phyloP scores from a whole-genome alignment of 2,329 filamentous ascomycete species.

The Fusarium sp. region DNA sequence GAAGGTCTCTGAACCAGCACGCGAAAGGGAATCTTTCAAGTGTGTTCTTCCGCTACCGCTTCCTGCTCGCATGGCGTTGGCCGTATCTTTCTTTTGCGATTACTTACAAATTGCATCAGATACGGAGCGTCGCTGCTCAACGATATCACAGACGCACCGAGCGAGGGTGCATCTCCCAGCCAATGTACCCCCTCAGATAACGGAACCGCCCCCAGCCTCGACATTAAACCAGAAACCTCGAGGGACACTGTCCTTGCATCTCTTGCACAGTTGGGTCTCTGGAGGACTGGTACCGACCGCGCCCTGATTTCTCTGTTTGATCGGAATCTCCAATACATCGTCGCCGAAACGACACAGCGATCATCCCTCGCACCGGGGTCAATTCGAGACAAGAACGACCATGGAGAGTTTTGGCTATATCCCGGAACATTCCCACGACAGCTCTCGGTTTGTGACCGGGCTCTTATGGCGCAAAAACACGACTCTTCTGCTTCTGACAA shows the following conservation, averaged over 20 bases:
- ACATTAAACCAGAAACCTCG: background rate
- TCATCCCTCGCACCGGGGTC: slow-evolving; percentile 51
- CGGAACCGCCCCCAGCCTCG: background rate
- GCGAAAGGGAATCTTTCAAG: slow-evolving; percentile 32
- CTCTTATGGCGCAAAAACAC: slow-evolving; percentile 27
- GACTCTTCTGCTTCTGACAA: background rate
- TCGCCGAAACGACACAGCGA: slow-evolving; percentile 59
- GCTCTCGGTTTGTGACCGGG: slow-evolving; percentile 45
- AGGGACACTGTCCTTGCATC: slow-evolving; percentile 56
- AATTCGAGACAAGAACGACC: slow-evolving; percentile 1
- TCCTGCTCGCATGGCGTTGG: background rate
- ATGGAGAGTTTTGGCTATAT: slow-evolving; percentile 39
- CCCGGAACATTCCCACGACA: slow-evolving; percentile 43
- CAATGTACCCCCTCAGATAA: background rate
- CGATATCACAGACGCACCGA: slow-evolving; percentile 9
- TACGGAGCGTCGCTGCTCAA: slow-evolving; percentile 28
- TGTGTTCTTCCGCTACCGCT: background rate
- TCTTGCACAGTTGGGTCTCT: slow-evolving; percentile 60
- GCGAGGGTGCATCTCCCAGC: slow-evolving; percentile 10
- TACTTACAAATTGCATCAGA: slow-evolving; percentile 1
- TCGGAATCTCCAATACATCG: slow-evolving; percentile 57
- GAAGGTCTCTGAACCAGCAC: slow-evolving; percentile 24
- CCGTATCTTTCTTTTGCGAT: background rate
- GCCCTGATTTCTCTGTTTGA: slow-evolving; percentile 64
- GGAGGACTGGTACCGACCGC: slow-evolving; percentile 55